These are phyloP conservation scores for Beta lomatogona DNA, from an alignment of 179 eudicot species.

Conservation along the genomic window DNA sequence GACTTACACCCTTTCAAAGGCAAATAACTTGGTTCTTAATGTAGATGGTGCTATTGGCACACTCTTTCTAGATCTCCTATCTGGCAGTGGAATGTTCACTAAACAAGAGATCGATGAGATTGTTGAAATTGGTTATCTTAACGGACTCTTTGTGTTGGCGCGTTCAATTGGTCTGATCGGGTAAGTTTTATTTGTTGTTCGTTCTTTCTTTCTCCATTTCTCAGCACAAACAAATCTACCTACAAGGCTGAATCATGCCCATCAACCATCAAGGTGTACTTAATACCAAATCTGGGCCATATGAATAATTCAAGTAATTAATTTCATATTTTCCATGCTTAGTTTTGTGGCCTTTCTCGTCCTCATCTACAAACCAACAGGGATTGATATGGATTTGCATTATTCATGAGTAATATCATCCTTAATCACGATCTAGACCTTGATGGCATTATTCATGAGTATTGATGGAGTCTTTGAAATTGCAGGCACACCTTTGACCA, in stretches of 20 bases:
- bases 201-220: background rate
- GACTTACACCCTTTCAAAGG: constrained; percentile 92
- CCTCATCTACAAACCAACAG: background rate
- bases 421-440: background rate
- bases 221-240: background rate
- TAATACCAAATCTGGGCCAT: background rate
- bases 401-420: background rate
- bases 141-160: constrained; percentile 93
- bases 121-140: constrained; percentile 86
- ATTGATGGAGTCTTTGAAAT: constrained; percentile 18
- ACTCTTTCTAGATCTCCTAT: constrained; percentile 93
- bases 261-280: background rate
- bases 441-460: background rate
- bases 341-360: background rate
- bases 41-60: constrained; percentile 98
- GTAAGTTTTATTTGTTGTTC: constrained; percentile 51
- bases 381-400: background rate
- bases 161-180: constrained; percentile 99
- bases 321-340: background rate
- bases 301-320: background rate
- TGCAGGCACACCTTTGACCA: constrained; percentile 98
- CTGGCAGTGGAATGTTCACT: constrained; percentile 96
- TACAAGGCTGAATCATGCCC: background rate
- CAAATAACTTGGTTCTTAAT: constrained; percentile 88
- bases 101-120: constrained; percentile 95